Evolutionary conservation across 805 yeast species (phyloP).

Genomic region (Metschnikowia continentalis): DNA sequence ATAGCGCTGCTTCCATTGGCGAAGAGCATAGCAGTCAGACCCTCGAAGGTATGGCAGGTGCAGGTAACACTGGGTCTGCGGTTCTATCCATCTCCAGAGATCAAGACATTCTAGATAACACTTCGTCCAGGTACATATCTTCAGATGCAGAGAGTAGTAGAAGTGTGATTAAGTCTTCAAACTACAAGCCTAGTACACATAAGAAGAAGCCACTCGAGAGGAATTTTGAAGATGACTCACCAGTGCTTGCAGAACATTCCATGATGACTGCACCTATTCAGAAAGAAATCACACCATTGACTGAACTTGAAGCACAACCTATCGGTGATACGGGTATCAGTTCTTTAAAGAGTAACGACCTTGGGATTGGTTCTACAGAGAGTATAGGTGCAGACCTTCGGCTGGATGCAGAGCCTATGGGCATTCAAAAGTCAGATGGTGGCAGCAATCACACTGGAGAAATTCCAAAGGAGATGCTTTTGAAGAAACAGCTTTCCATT

Average conservation of each 20-base stretch:
- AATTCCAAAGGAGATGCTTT: neutral
- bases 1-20: neutral
- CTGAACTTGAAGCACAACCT: neutral
- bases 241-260: neutral
- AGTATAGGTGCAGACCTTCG: slow-evolving; percentile 1
- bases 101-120: neutral
- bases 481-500: neutral
- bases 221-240: neutral
- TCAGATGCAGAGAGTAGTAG: neutral
- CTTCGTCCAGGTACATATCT: neutral
- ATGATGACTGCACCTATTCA: neutral
- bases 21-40: neutral
- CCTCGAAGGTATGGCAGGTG: neutral
- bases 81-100: neutral
- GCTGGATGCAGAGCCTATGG: neutral
- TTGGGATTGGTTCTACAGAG: neutral
- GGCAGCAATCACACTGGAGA: neutral
- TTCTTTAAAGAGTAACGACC: neutral
- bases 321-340: neutral
- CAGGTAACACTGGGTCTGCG: too few species aligned
- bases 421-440: neutral
- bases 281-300: neutral
- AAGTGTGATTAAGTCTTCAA: neutral
- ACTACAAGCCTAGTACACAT: neutral
- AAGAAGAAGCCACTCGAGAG: neutral